These are phyloP conservation scores for Sergeia podlipaevii DNA, from an alignment of 208 protist species.

Conservation along the genomic window DNA sequence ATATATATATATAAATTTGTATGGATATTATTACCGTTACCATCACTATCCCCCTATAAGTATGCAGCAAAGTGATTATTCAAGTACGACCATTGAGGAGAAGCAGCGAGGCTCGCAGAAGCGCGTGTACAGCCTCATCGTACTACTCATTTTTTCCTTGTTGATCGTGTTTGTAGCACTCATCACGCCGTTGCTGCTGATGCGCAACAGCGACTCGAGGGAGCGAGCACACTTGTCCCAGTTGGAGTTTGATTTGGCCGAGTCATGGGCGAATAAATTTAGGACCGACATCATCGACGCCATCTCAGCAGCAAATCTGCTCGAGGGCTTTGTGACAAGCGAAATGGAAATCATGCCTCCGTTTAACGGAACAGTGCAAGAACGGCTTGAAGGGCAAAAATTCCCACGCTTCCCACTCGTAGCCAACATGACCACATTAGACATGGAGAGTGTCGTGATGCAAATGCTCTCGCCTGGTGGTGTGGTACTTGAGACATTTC, in stretches of 20 bases:
- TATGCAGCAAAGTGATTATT: background rate
- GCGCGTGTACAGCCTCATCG: slow-evolving; percentile 27
- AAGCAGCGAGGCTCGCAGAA: slow-evolving; percentile 9
- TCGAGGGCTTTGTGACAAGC: slow-evolving; percentile 51
- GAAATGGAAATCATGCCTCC: slow-evolving; percentile 20
- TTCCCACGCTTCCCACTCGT: slow-evolving; percentile 25
- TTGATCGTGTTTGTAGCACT: slow-evolving; percentile 29
- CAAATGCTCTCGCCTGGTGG: slow-evolving; percentile 51
- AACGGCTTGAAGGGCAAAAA: slow-evolving; percentile 23
- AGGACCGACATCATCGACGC: slow-evolving; percentile 31
- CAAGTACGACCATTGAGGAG: background rate
- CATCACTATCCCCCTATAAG: no score
- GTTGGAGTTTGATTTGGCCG: slow-evolving; percentile 10
- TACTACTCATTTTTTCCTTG: slow-evolving; percentile 12
- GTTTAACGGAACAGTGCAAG: slow-evolving; percentile 13
- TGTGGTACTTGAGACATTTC: slow-evolving; percentile 34
- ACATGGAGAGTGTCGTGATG: slow-evolving; percentile 7
- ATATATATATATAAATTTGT: no score
- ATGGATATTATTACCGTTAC: no score
- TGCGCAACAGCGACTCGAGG: slow-evolving; percentile 5
- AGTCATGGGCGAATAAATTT: slow-evolving; percentile 23
- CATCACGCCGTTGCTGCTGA: slow-evolving; percentile 27
- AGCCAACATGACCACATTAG: slow-evolving; percentile 2
- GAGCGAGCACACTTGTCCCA: background rate
- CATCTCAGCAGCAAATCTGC: slow-evolving; percentile 16